A percentile compares a stretch with the other conserved stretches of the same genome.
Evolutionary conservation across 1,139 yeast species (phyloP).

Genomic region (Blastobotrys serpentis): DNA sequence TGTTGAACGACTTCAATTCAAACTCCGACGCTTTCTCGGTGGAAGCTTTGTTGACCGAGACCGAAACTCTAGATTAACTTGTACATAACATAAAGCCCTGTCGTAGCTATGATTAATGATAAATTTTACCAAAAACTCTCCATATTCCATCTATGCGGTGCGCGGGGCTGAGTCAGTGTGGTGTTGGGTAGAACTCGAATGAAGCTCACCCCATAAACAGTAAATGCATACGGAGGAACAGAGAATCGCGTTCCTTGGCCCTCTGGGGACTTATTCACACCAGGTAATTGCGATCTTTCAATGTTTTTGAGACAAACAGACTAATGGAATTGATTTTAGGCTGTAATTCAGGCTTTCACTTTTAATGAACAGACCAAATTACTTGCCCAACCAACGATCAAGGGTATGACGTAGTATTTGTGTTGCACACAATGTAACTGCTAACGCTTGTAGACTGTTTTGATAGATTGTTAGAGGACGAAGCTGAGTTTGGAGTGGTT

Average conservation of each 20-base stretch:
- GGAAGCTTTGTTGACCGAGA: conserved; percentile 64
- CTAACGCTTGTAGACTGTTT: conserved; percentile 71
- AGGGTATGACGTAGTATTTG: conserved; percentile 21
- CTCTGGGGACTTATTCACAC: conserved; percentile 87
- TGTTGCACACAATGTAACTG: too few species aligned
- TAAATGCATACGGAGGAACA: conserved; percentile 13
- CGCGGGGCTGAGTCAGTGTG: too few species aligned
- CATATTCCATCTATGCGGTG: too few species aligned
- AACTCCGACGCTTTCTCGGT: conserved; percentile 66
- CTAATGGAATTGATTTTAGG: conserved; percentile 41
- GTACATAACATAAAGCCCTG: too few species aligned
- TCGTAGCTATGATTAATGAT: too few species aligned
- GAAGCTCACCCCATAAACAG: too few species aligned
- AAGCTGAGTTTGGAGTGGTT: conserved; percentile 71
- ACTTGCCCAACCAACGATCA: conserved; percentile 32
- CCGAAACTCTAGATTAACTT: conserved; percentile 64
- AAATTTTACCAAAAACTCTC: too few species aligned
- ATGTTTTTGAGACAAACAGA: too few species aligned
- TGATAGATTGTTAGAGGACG: conserved; percentile 44
- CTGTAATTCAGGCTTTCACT: conserved; percentile 74
- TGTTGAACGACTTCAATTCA: conserved; percentile 64
- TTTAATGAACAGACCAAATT: conserved; percentile 28
- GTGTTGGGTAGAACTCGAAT: too few species aligned
- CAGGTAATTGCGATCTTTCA: conserved; percentile 48
- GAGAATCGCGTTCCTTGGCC: conserved; percentile 74